Evolutionary conservation across 306 rosid species (phyloP), one percentile per base, ranked within the genome.

Genomic region (Coriaria nepalensis): DNA sequence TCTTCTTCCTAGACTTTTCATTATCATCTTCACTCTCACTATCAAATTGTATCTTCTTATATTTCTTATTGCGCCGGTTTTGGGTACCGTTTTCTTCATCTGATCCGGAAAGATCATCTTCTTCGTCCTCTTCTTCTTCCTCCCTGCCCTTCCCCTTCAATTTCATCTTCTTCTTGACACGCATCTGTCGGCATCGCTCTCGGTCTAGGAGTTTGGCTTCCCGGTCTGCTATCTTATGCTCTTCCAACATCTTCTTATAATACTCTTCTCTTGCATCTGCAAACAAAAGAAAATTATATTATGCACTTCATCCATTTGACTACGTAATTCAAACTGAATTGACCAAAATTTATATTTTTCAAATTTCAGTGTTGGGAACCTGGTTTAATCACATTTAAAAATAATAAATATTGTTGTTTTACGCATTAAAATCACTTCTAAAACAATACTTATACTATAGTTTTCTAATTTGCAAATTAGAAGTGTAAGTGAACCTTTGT

Each of bases 221-320:
- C 72, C 71, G 79, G 73, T 90, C 98, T 20, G 59, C 87, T 67
- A 62, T 64, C 73, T 69, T 79, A 56, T 85, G 58, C 61, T 75
- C 92, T 53, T 75, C 95, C 49, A 82, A 79, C 78, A 80, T 62
- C 74, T 65, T 79, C 55, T 68, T 79, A 57, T 90, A 82, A 68
- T 52, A 75, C 49, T 79, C 81, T 9, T 75, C 53, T 60, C 79
- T 90, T 78, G 73, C 57, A 49, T 74, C 98, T 81, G 83, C 32
- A 50, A 35, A 51, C 0, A 11, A 9, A 13, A 39, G 14, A 67
- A 8, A 56, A 40, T n/a, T 35, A 20, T 20, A 3, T 1, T 20
- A 20, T 20, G 1, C 29, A 20, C 1, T 20, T 3, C 29, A 20
- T 20, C 3, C 29, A 20, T 20, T 20, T 20, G 29, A 20, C 29